Evolutionary conservation across 345 rosid genomes (phyloP), one percentile per base, ranked within the genome.

Genomic region (Pistacia integerrima): DNA sequence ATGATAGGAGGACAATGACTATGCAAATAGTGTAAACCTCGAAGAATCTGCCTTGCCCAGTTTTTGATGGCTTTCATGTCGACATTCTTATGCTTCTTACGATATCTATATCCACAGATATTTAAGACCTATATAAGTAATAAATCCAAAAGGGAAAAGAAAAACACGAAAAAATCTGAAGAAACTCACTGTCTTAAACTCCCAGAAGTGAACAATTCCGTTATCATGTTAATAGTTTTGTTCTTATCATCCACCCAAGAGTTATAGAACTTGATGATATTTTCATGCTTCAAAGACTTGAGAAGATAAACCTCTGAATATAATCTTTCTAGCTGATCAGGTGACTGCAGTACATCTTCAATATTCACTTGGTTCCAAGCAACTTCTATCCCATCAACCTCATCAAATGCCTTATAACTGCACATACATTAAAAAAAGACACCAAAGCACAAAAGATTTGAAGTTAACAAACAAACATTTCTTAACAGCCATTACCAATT

Each of bases 151-250:
- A 41, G 46, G 60, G 12, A 18, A 55, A n/a, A 35, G 33, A 28
- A 13, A 69, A 76, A 18, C 14, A 11, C 41, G 64, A 76, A 60
- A 67, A 44, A 48, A 6, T 7, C 46, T 12, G 76, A 74, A 6
- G 62, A 63, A 84, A 86, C 97, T 85, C 82, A 95, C 93, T 84
- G 84, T 83, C 98, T 87, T 77, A 93, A 79, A 81, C 89, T 91
- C 77, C 99, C 99, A 17, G 99, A 95, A 80, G 98, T 93, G 89
- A 91, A 91, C 20, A 93, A 84, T 87, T 95, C 99, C 7, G 99
- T 93, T 71, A 95, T 95, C 88, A 95, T 95, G 85, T 93, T 95
- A 75, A 95, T 93, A 28, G 97, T 93, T 89, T 80, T 87, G 81
- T 78, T 91, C 78, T 83, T 83, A 69, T 93, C 93, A 69, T 95